Evolutionary conservation across 805 yeast genomes (phyloP).

Genomic region (Candida coquimbonensis): DNA sequence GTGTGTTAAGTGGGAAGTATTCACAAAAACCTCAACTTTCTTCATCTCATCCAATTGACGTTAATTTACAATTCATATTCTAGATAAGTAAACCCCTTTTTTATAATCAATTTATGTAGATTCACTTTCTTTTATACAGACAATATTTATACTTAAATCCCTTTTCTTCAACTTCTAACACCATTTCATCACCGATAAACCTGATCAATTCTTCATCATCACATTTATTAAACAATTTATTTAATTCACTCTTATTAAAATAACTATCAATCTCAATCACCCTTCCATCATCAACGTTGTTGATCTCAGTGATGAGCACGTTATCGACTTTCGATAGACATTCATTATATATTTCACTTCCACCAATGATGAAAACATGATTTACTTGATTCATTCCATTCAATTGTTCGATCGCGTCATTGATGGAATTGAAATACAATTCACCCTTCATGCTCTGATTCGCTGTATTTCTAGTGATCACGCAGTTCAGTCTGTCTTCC

Average conservation of each 20-base stretch:
- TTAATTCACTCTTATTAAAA: slow-evolving; percentile 34
- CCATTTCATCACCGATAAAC: slow-evolving; percentile 29
- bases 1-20: slow-evolving; percentile 54
- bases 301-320: slow-evolving; percentile 65
- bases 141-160: slow-evolving; percentile 54
- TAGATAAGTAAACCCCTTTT: neutral
- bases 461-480: slow-evolving; percentile 48
- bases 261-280: slow-evolving; percentile 61
- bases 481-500: slow-evolving; percentile 65
- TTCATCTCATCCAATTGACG: slow-evolving; percentile 75
- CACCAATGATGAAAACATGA: slow-evolving; percentile 81
- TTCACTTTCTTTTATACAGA: slow-evolving; percentile 40
- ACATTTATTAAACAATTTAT: slow-evolving; percentile 30
- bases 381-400: slow-evolving; percentile 31
- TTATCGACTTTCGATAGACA: slow-evolving; percentile 40
- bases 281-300: slow-evolving; percentile 15
- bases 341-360: slow-evolving; percentile 75
- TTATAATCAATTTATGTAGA: too few species aligned
- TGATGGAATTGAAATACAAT: slow-evolving; percentile 34
- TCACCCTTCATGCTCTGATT: slow-evolving; percentile 16
- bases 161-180: slow-evolving; percentile 31
- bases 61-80: slow-evolving; percentile 40
- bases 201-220: slow-evolving; percentile 29
- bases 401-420: slow-evolving; percentile 34
- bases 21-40: slow-evolving; percentile 81